A percentile compares a stretch with the other conserved stretches of the same genome.
phyloP scores from a whole-genome alignment of 805 yeast species.

The Pichia pseudocactophila region DNA sequence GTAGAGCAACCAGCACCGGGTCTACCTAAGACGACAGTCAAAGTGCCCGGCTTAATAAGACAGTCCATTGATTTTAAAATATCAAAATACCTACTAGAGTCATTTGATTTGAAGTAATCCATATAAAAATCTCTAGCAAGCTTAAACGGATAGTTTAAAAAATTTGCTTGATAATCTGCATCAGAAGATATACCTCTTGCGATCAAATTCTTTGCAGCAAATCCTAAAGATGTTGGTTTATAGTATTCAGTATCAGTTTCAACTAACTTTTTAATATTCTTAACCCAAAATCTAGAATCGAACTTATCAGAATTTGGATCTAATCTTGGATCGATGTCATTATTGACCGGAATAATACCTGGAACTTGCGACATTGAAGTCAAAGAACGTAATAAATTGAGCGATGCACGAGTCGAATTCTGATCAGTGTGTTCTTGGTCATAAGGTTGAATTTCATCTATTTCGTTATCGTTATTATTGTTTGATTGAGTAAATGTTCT shows the following conservation, averaged over 20 bases:
- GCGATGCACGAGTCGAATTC: constrained; percentile 1
- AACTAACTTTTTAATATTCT: constrained; percentile 46
- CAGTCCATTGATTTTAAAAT: constrained; percentile 64
- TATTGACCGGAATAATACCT: constrained; percentile 33
- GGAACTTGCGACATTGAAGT: constrained; percentile 46
- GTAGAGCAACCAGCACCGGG: constrained; percentile 82
- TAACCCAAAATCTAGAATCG: constrained; percentile 57
- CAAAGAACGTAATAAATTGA: constrained; percentile 27
- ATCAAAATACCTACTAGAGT: constrained; percentile 31
- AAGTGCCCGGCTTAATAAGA: constrained; percentile 49
- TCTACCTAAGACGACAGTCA: constrained; percentile 66
- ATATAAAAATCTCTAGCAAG: constrained; percentile 29
- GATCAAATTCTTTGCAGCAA: constrained; percentile 48
- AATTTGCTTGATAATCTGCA: constrained; percentile 57
- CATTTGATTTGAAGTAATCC: constrained; percentile 21
- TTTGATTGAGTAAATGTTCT: neutral
- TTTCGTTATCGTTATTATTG: neutral
- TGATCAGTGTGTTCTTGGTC: neutral
- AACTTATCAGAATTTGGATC: constrained; percentile 55
- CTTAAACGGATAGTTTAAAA: constrained; percentile 35
- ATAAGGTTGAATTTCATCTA: no score
- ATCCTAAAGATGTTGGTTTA: constrained; percentile 50
- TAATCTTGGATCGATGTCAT: constrained; percentile 32
- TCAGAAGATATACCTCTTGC: constrained; percentile 62
- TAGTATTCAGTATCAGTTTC: constrained; percentile 53